phyloP scores from a whole-genome alignment of 2,329 filamentous ascomycete genomes.

The Claviceps fusiformis region DNA sequence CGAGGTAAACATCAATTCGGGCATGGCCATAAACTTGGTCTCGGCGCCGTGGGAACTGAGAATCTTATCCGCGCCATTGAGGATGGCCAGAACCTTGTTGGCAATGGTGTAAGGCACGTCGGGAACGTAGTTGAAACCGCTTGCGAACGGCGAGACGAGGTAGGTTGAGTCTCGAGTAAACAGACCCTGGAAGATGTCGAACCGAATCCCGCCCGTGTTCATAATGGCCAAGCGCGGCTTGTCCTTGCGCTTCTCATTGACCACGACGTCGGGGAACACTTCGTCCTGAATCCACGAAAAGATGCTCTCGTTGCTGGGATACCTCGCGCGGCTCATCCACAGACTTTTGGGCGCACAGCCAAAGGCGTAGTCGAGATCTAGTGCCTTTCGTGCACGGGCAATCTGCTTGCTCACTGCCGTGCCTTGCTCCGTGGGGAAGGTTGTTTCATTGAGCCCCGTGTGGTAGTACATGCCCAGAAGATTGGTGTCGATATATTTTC shows the following conservation, averaged over 20 bases:
- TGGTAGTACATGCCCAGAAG: conserved; percentile 74
- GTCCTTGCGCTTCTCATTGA: conserved; percentile 41
- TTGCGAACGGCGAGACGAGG: conserved; percentile 78
- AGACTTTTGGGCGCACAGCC: conserved; percentile 74
- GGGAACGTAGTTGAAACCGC: conserved; percentile 60
- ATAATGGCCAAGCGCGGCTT: conserved; percentile 58
- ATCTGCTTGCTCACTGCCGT: conserved; percentile 60
- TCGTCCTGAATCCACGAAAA: conserved; percentile 67
- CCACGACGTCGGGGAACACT: conserved; percentile 56
- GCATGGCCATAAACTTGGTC: conserved; percentile 34
- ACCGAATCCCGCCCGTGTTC: conserved; percentile 86
- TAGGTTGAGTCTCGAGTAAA: conserved; percentile 84
- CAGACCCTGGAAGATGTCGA: conserved; percentile 84
- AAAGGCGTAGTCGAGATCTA: conserved; percentile 59
- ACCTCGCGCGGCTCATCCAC: conserved; percentile 71
- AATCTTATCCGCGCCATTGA: conserved; percentile 43
- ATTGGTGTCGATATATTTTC: conserved; percentile 91
- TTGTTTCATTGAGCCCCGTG: conserved; percentile 54
- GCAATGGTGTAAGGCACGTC: conserved; percentile 72
- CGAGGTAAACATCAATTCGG: conserved; percentile 25
- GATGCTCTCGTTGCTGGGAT: conserved; percentile 60
- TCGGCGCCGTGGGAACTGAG: conserved; percentile 25
- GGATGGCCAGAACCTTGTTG: conserved; percentile 46
- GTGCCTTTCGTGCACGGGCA: conserved; percentile 48
- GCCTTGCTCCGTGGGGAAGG: conserved; percentile 66